These are phyloP conservation scores for Gaertneriomyces sp. DNA, from an alignment of 192 early-diverging fungal species.

Conservation along the genomic window DNA sequence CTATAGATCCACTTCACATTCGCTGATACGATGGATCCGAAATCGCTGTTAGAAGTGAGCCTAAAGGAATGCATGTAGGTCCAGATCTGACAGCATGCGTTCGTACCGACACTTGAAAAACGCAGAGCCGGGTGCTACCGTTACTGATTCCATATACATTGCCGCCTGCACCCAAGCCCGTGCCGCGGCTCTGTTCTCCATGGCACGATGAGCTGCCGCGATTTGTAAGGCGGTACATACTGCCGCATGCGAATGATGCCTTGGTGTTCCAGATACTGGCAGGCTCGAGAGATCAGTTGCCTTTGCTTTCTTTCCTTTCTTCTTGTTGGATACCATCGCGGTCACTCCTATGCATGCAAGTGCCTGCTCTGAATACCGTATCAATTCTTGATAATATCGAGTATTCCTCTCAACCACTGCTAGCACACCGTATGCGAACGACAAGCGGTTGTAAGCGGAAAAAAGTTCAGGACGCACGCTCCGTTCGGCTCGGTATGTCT, in stretches of 20 bases:
- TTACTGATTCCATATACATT: not conserved
- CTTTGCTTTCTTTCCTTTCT: not conserved
- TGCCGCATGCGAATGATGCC: not conserved
- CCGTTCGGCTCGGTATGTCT: conserved; percentile 1
- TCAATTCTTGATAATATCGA: not conserved
- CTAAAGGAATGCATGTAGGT: not conserved
- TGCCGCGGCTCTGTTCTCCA: not conserved
- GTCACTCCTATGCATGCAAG: not conserved
- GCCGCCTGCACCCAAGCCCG: not conserved
- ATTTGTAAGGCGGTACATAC: conserved; percentile 4
- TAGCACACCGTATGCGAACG: conserved; percentile 5
- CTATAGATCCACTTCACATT: too few species aligned
- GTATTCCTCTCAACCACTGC: not conserved
- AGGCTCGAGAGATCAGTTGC: not conserved
- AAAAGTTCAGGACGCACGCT: conserved; percentile 6
- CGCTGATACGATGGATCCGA: too few species aligned
- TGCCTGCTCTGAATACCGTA: not conserved
- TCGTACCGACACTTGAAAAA: not conserved
- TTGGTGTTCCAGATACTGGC: not conserved
- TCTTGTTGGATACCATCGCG: not conserved
- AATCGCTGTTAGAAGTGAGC: not conserved
- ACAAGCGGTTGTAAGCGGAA: not conserved
- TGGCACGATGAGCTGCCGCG: not conserved
- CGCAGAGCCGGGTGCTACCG: not conserved
- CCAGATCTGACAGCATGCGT: not conserved